Evolutionary conservation across 768 basidiomycete genomes (phyloP), one percentile per base, ranked within the genome.

Genomic region (Tricholomella constricta): DNA sequence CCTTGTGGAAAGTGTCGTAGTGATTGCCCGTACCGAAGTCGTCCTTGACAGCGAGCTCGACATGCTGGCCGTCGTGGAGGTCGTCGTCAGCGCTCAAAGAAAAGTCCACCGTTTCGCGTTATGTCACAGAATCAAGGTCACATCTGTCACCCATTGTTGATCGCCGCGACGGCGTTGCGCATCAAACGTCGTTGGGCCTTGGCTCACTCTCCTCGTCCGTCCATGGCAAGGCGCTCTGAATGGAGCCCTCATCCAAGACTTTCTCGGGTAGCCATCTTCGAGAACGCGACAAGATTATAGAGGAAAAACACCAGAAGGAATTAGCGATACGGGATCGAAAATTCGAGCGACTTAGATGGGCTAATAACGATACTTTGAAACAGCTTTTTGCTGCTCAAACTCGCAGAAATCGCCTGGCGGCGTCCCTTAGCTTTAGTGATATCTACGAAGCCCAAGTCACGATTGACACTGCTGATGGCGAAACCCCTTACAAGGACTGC

Each of bases 11-110:
- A 81, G 65, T 2, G 68, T 73, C 1, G 78, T 76, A 0, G 73
- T 71, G 26, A 80, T 79, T 2, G 84, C 84, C 55, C 78, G 74
- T 14, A 79, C 68, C 6, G 81, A 78, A 14, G 76, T 71, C 49
- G 63, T 59, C 22, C 48, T 59, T 19, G 54, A 63, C 63, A 64
- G 62, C 52, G 60, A 58, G 51, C 56, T 62, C 59, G 56, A 41
- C 50, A 55, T 51, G 27, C 10, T 22, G 11, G 40, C 5, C 35
- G 45, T 34, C 36, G 42, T 44, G 31, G 15, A 22, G 26, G 20
- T 40, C 7, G 38, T 9, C 5, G 38, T 23, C 10, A 19, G 38
- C 20, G 38, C 22, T 23, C 40, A n/a, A n/a, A n/a, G n/a, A n/a
- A n/a, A n/a, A n/a, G n/a, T n/a, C n/a, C n/a, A n/a, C n/a, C n/a